Conservation (phyloP, 495 filamentous ascomycete genomes). For the Aeminium ludgeri region DNA sequence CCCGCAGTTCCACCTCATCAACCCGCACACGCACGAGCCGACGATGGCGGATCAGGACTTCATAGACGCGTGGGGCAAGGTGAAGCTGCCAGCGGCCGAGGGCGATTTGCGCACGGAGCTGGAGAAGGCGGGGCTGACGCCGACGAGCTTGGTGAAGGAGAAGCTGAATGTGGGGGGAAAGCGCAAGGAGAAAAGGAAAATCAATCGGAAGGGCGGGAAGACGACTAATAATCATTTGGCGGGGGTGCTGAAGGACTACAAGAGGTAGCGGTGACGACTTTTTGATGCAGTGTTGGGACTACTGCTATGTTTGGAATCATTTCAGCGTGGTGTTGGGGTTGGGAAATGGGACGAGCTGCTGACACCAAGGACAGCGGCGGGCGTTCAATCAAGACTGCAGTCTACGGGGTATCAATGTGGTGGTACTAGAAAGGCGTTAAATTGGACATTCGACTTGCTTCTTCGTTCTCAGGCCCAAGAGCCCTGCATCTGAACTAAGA, state of each 20-base stretch:
- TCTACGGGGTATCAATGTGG: no score
- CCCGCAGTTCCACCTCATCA: slow-evolving; percentile 24
- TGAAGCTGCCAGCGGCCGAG: slow-evolving; percentile 49
- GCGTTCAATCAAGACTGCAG: no score
- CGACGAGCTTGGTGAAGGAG: slow-evolving; percentile 36
- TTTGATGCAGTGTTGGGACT: no score
- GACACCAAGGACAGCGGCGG: no score
- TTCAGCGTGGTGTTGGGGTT: no score
- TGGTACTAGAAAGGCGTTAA: no score
- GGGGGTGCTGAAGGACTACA: slow-evolving; percentile 70
- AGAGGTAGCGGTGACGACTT: slow-evolving; percentile 24
- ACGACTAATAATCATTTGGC: slow-evolving; percentile 89
- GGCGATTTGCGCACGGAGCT: slow-evolving; percentile 54
- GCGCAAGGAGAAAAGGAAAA: slow-evolving; percentile 53
- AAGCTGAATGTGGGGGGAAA: slow-evolving; percentile 43
- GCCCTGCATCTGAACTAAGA: no score
- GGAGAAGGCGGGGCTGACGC: slow-evolving; percentile 22
- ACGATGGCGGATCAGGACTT: slow-evolving; percentile 73
- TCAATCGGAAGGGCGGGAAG: slow-evolving; percentile 55
- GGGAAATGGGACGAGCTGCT: no score
- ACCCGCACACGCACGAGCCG: slow-evolving; percentile 18
- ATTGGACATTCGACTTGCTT: no score
- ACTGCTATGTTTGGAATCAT: no score
- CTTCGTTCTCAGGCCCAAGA: no score
- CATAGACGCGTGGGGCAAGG: slow-evolving; percentile 61